Evolutionary conservation across 2,329 filamentous ascomycete genomes (phyloP).

Genomic region (Zelopaecilomyces penicillatus): DNA sequence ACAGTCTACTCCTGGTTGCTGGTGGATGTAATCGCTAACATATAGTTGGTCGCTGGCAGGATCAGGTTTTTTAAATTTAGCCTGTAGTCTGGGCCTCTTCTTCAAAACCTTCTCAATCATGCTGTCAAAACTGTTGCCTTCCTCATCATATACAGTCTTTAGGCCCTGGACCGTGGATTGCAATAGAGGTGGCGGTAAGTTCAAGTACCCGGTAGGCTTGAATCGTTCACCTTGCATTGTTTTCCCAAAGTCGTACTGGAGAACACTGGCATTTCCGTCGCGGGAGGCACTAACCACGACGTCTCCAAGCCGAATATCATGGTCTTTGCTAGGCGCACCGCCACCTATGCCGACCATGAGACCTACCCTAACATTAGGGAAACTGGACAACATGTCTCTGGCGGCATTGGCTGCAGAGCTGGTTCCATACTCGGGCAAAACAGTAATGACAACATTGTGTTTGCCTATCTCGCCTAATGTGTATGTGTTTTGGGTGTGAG

Average conservation of each 20-base stretch:
- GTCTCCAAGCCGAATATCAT: slow-evolving; percentile 27
- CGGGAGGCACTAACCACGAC: slow-evolving; percentile 11
- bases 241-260: slow-evolving; percentile 19
- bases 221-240: slow-evolving; percentile 10
- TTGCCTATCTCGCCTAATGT: slow-evolving; percentile 9
- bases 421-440: slow-evolving; percentile 10
- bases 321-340: slow-evolving; percentile 22
- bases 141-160: slow-evolving; percentile 1
- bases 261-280: slow-evolving; percentile 7
- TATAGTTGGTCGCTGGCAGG: slow-evolving; percentile 5
- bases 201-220: slow-evolving; percentile 7
- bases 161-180: slow-evolving; percentile 7
- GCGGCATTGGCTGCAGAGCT: slow-evolving; percentile 16
- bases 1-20: slow-evolving; percentile 4
- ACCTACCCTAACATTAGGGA: slow-evolving; percentile 20
- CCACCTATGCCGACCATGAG: slow-evolving; percentile 14
- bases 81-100: slow-evolving; percentile 6
- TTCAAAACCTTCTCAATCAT: background rate
- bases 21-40: slow-evolving; percentile 1
- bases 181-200: slow-evolving; percentile 11
- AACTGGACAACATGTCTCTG: slow-evolving; percentile 20
- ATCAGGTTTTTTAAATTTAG: slow-evolving; percentile 7
- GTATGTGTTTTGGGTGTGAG: slow-evolving; percentile 11
- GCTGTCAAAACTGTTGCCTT: slow-evolving; percentile 10
- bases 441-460: slow-evolving; percentile 14